Conservation (phyloP, 306 rosid species). For the Datisca glomerata region DNA sequence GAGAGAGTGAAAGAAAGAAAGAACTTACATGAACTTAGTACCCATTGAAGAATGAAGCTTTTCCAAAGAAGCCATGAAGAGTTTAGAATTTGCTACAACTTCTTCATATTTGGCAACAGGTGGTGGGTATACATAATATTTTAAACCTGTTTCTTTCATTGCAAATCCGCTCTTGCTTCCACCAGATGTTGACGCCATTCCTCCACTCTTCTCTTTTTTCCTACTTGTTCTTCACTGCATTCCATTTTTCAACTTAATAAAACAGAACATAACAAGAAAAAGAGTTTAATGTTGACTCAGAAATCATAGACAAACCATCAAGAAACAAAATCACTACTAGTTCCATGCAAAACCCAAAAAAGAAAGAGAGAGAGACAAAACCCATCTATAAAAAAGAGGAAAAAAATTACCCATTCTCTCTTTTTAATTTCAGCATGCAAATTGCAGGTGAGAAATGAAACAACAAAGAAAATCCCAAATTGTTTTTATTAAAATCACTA, state of each 20-base stretch:
- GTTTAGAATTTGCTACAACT: conserved; percentile 33
- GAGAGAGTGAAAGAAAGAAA: not conserved
- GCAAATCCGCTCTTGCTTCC: conserved; percentile 27
- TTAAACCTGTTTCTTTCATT: conserved; percentile 27
- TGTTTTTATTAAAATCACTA: conserved; percentile 5
- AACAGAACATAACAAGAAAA: not conserved
- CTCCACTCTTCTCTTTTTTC: conserved; percentile 13
- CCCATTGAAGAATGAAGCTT: conserved; percentile 61
- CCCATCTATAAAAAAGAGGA: conserved; percentile 15
- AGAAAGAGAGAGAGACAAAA: conserved; percentile 30
- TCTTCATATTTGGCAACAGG: conserved; percentile 52
- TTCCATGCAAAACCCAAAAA: conserved; percentile 26
- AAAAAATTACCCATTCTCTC: not conserved
- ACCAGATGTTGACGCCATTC: conserved; percentile 66
- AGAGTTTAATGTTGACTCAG: too few species aligned
- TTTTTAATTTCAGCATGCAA: conserved; percentile 15
- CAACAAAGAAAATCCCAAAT: not conserved
- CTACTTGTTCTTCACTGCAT: conserved; percentile 17
- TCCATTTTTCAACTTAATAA: conserved; percentile 4
- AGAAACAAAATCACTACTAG: conserved; percentile 11
- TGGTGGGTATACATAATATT: conserved; percentile 35
- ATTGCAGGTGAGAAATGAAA: conserved; percentile 23
- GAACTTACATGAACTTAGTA: conserved; percentile 75
- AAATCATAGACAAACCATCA: not conserved
- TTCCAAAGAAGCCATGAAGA: conserved; percentile 56